Evolutionary conservation across 2,329 filamentous ascomycete genomes (phyloP), one percentile per base, ranked within the genome.

Genomic region (Colletotrichum horii): DNA sequence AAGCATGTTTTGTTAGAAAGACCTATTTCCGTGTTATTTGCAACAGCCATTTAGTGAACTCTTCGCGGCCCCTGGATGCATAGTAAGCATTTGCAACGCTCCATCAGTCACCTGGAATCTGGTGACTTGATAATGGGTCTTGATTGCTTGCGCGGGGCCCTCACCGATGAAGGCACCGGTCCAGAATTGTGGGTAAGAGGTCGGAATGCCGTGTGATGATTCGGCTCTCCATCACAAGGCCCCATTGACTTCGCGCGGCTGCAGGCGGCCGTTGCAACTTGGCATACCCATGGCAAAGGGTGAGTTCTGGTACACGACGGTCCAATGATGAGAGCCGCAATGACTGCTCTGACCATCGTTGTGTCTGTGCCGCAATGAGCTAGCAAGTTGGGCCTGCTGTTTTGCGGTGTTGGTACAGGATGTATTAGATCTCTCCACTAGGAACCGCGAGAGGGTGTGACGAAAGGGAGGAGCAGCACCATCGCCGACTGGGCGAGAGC

Each of bases 221-320:
- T 60, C 58, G 64, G 74, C 70, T 56, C 22, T 56, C 38, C 66
- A 52, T 66, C 71, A 74, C 71, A 38, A 55, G 30, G 66, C 71
- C 70, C 71, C 71, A 64, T 48, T 55, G 24, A 70, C 52, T 16
- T 75, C 36, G 55, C 70, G 66, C 71, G 55, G 74, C 74, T 75
- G 74, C 74, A 74, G 71, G 66, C 66, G 71, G 52, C 74, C 71
- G 74, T 76, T 76, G 52, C 48, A 73, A 65, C 70, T 74, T 73
- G 70, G 69, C 58, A 76, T 65, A 76, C 26, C 70, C 70, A 76
- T 75, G 74, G 70, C 28, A 64, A 28, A 52, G 56, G 28, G 52
- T 11, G 48, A 74, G 58, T 48, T 64, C 64, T 68, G 48, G 70
- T 58, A 32, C 55, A n/a, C 32, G 60, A 22, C 36, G 16, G 65